phyloP scores from a whole-genome alignment of 2,329 filamentous ascomycete genomes.

The Aspergillus sp. region DNA sequence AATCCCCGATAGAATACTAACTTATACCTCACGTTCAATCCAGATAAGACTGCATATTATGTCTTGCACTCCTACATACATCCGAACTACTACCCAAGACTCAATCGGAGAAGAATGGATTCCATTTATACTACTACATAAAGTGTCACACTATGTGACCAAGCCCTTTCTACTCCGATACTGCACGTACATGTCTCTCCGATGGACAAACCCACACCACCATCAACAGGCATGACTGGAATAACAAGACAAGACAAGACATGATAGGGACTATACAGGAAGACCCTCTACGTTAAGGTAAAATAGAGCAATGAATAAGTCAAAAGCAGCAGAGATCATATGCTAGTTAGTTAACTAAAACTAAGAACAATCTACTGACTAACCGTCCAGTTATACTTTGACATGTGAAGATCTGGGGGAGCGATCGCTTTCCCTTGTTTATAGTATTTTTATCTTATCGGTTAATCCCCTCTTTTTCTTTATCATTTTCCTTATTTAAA shows the following conservation, averaged over 20 bases:
- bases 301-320: background rate
- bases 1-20: no score
- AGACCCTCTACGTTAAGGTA: no score
- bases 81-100: no score
- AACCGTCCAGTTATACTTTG: background rate
- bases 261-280: no score
- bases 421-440: background rate
- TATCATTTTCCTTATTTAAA: no score
- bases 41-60: no score
- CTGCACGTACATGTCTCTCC: background rate
- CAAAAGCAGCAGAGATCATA: slow-evolving; percentile 4
- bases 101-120: background rate
- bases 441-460: background rate
- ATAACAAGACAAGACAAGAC: no score
- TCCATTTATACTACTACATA: no score
- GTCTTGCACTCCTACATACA: no score
- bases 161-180: background rate
- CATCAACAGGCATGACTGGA: no score
- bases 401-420: slow-evolving; percentile 12
- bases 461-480: background rate
- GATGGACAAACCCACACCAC: background rate
- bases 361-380: background rate
- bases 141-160: background rate
- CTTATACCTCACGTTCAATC: no score
- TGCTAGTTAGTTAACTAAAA: background rate